Evolutionary conservation across 2,329 filamentous ascomycete genomes (phyloP).

Genomic region (Beauveria australis): DNA sequence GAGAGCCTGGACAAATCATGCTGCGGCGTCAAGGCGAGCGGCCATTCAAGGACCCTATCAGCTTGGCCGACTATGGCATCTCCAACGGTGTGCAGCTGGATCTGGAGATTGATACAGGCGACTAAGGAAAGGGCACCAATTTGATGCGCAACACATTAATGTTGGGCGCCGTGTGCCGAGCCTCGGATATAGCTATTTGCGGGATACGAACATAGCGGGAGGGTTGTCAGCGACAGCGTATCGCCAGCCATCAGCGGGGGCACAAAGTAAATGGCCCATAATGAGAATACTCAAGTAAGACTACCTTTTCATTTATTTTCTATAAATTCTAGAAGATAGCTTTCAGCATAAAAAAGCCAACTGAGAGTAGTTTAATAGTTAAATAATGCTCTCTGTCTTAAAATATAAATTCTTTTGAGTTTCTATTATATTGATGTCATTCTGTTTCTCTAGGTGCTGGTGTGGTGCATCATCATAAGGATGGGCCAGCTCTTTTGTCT

Average conservation of each 20-base stretch:
- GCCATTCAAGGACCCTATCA: slow-evolving; percentile 87
- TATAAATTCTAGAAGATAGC: too few relatives aligned
- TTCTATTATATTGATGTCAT: too few relatives aligned
- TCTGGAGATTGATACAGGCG: slow-evolving; percentile 53
- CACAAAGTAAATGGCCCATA: too few relatives aligned
- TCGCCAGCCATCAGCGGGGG: background rate
- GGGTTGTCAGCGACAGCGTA: background rate
- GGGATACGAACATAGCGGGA: background rate
- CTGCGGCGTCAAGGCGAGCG: slow-evolving; percentile 85
- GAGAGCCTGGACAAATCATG: slow-evolving; percentile 85
- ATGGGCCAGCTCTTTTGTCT: too few relatives aligned
- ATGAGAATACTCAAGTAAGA: too few relatives aligned
- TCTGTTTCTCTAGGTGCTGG: too few relatives aligned
- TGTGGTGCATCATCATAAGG: too few relatives aligned
- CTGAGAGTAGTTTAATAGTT: too few relatives aligned
- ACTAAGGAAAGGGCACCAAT: slow-evolving; percentile 26
- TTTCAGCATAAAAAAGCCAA: too few relatives aligned
- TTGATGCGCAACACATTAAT: background rate
- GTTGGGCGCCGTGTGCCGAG: background rate
- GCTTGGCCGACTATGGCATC: slow-evolving; percentile 86
- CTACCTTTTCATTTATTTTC: too few relatives aligned
- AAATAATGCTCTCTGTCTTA: too few relatives aligned
- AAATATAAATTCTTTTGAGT: too few relatives aligned
- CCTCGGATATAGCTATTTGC: background rate
- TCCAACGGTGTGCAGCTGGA: slow-evolving; percentile 74